Evolutionary conservation across 768 basidiomycete species (phyloP).

Genomic region (Punctularia strigosozonata): DNA sequence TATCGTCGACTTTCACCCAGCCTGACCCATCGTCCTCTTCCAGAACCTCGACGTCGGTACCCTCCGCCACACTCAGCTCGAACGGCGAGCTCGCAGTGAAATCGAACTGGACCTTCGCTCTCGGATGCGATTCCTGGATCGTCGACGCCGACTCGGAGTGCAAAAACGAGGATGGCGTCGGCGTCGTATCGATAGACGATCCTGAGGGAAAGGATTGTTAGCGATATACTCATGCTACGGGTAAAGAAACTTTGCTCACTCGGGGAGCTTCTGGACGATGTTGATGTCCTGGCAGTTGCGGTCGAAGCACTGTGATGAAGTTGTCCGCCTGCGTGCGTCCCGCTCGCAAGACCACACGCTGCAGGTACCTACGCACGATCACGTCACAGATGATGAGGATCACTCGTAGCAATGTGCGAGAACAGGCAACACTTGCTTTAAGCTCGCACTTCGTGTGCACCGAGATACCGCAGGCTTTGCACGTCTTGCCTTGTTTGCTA

Average conservation of each 20-base stretch:
- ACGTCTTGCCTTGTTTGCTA: constrained; percentile 80
- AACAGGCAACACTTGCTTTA: constrained; percentile 36
- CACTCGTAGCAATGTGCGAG: not conserved
- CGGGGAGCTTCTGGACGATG: not conserved
- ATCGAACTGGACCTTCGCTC: constrained; percentile 61
- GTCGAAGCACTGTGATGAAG: not conserved
- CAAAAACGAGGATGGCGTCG: constrained; percentile 49
- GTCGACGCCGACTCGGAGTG: constrained; percentile 25
- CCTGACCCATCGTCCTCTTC: constrained; percentile 82
- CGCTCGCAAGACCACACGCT: constrained; percentile 48
- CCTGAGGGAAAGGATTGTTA: no score
- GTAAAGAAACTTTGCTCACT: no score
- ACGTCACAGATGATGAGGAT: constrained; percentile 3
- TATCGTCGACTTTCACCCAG: constrained; percentile 67
- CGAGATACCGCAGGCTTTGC: constrained; percentile 62
- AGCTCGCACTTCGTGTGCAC: constrained; percentile 82
- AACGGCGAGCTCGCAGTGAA: constrained; percentile 68
- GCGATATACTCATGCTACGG: no score
- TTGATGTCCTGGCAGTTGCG: not conserved
- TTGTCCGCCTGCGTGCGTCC: no score
- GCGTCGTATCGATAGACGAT: constrained; percentile 13
- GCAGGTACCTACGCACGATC: constrained; percentile 48
- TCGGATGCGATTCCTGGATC: constrained; percentile 27
- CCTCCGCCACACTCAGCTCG: constrained; percentile 63
- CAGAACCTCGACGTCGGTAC: constrained; percentile 46